A percentile compares a stretch with the other conserved stretches of the same genome.
phyloP scores from a whole-genome alignment of 2,329 filamentous ascomycete genomes.

The Ploettnerulaceae sp. region DNA sequence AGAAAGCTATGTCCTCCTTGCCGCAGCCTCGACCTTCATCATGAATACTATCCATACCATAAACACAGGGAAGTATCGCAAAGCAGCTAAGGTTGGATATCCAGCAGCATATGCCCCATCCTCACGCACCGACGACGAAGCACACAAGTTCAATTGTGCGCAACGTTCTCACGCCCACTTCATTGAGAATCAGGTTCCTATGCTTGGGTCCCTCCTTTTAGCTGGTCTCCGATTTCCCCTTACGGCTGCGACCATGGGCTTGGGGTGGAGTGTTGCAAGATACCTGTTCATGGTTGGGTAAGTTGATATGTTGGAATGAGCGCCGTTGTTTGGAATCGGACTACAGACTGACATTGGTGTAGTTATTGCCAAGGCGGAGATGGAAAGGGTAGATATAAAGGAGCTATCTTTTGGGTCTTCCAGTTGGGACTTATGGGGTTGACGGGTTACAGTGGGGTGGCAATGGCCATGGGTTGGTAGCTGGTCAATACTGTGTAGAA shows the following conservation, averaged over 20 bases:
- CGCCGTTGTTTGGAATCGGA: neutral
- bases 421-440: conserved; percentile 28
- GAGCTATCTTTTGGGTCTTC: conserved; percentile 22
- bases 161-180: conserved; percentile 61
- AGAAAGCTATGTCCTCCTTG: conserved; percentile 56
- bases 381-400: conserved; percentile 29
- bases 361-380: conserved; percentile 39
- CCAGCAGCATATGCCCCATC: conserved; percentile 48
- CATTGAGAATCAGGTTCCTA: conserved; percentile 53
- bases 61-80: conserved; percentile 47
- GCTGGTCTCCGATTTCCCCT: conserved; percentile 52
- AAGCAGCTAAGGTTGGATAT: conserved; percentile 49
- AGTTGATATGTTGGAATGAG: conserved; percentile 3
- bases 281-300: conserved; percentile 52
- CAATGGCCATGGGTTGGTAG: conserved; percentile 27
- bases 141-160: conserved; percentile 58
- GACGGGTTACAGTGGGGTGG: conserved; percentile 25
- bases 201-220: conserved; percentile 50
- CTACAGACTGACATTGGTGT: conserved; percentile 38
- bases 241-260: conserved; percentile 45
- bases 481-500: no score
- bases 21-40: conserved; percentile 52
- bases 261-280: conserved; percentile 48
- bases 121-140: conserved; percentile 30
- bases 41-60: conserved; percentile 50